These are phyloP conservation scores for Calonectria fujianensis DNA, from an alignment of 2,329 filamentous ascomycete species.

Conservation along the genomic window DNA sequence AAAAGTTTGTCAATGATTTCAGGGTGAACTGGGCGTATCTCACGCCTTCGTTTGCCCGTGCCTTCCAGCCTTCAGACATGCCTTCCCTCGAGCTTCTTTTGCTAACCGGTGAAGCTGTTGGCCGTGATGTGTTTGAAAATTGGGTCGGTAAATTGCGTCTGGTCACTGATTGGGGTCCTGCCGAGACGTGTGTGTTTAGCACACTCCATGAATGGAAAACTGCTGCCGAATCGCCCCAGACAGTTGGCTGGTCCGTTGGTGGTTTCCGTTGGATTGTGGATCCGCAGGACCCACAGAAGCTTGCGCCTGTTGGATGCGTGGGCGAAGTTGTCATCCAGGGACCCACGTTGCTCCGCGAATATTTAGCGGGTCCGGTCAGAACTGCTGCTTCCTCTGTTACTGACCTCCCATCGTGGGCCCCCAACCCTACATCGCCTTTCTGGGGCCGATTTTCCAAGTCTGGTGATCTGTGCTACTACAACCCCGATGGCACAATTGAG, in stretches of 20 bases:
- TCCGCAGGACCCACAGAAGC: slow-evolving; percentile 44
- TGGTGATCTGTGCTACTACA: slow-evolving; percentile 53
- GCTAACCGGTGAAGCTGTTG: slow-evolving; percentile 43
- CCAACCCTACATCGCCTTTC: slow-evolving; percentile 37
- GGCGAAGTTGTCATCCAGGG: slow-evolving; percentile 57
- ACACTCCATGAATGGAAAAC: neutral
- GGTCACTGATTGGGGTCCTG: slow-evolving; percentile 47
- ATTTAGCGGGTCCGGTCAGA: slow-evolving; percentile 45
- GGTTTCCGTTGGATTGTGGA: slow-evolving; percentile 52
- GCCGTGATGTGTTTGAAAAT: slow-evolving; percentile 26
- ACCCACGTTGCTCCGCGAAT: slow-evolving; percentile 51
- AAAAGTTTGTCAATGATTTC: slow-evolving; percentile 15
- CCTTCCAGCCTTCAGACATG: slow-evolving; percentile 11
- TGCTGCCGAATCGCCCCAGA: slow-evolving; percentile 5
- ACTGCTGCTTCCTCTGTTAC: slow-evolving; percentile 55
- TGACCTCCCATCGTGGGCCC: slow-evolving; percentile 52
- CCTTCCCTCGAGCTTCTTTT: slow-evolving; percentile 26
- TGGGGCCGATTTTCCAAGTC: slow-evolving; percentile 47
- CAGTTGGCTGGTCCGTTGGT: neutral
- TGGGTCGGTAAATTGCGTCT: slow-evolving; percentile 45
- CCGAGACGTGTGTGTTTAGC: slow-evolving; percentile 39
- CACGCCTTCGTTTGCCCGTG: slow-evolving; percentile 24
- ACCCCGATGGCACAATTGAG: slow-evolving; percentile 59
- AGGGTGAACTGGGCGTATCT: slow-evolving; percentile 13
- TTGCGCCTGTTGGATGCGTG: slow-evolving; percentile 48